phyloP scores from a whole-genome alignment of 192 early-diverging fungal genomes.

The Irineochytrium annulatum region DNA sequence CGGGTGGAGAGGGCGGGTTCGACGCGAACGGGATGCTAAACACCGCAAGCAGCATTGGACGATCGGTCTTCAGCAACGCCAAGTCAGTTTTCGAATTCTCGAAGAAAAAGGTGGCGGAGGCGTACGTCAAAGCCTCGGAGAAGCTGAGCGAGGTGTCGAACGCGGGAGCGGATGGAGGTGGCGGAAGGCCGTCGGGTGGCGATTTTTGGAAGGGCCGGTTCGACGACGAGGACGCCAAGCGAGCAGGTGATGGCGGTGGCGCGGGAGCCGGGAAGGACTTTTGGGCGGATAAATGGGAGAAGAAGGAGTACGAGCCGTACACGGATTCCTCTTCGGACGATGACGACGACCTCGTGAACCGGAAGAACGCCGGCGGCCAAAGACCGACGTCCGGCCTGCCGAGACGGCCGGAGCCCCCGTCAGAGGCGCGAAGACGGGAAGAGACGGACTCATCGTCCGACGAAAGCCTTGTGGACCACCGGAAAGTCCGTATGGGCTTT shows the following conservation, averaged over 20 bases:
- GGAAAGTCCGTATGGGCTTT: no score
- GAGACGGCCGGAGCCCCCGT: background rate
- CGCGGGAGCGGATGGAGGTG: background rate
- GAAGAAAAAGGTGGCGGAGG: conserved; percentile 54
- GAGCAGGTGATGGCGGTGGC: conserved; percentile 25
- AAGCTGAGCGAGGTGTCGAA: conserved; percentile 41
- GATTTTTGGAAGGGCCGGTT: background rate
- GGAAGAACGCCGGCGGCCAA: background rate
- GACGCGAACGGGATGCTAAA: conserved; percentile 43
- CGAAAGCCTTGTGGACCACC: background rate
- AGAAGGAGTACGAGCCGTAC: conserved; percentile 3
- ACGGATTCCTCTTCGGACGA: background rate
- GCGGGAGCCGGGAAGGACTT: conserved; percentile 23
- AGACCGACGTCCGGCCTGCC: background rate
- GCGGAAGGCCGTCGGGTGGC: background rate
- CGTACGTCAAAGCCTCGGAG: conserved; percentile 55
- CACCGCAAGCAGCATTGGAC: conserved; percentile 55
- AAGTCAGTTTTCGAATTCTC: conserved; percentile 52
- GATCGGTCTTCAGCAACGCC: conserved; percentile 63
- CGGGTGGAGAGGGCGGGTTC: conserved; percentile 5
- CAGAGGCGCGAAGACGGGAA: conserved; percentile 15
- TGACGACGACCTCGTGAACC: background rate
- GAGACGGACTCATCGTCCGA: background rate
- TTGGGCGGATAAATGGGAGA: conserved; percentile 8
- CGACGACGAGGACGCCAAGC: conserved; percentile 6